Evolutionary conservation across 225 moss, liverwort and hornwort genomes (phyloP), one percentile per base, ranked within the genome.

Genomic region (Bryum argenteum): DNA sequence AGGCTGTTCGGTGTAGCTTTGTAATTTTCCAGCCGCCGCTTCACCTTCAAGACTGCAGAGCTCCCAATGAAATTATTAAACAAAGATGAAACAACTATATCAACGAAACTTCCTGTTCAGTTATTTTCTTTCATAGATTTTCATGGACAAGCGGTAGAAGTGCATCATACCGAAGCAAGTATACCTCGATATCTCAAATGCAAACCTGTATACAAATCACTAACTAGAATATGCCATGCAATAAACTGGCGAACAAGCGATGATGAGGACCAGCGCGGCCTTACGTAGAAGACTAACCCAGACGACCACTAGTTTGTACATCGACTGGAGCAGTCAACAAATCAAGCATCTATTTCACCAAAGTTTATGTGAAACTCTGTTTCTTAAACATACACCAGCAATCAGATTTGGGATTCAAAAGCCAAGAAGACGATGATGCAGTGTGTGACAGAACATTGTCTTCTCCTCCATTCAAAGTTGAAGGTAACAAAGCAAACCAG

Each of bases 1-100:
- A 77, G 78, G 78, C 71, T 71, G 79, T 63, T 79, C 86, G 71
- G 19, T 74, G 69, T 65, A 80, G 64, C 74, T 71, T 68, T 79
- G 89, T 81, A 67, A 72, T 73, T 87, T 89, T 66, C 86, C 89
- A 81, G 67, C 84, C 77, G 86, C 92, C 77, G 84, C 88, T 89
- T 89, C 91, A 81, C 85, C 89, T 84, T 88, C 90, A 85, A 89
- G 91, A 87, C 95, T 95, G 95, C 91, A 90, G 85, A 86, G 80
- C 70, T 84, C 85, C 88, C 81, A 79, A 77, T 75, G 79, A 80
- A 82, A 84, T 74, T 71, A 77, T 81, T 71, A 71, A 79, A 87
- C 63, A 66, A 81, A 74, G 45, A 63, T 52, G 28, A 61, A 67
- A 50, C 78, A 71, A 61, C 56, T 56, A 56, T 75, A 76, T 69